A percentile compares a stretch with the other conserved stretches of the same genome.
Evolutionary conservation across 139 green algal genomes (phyloP).

Genomic region (Haematococcus lacustris): DNA sequence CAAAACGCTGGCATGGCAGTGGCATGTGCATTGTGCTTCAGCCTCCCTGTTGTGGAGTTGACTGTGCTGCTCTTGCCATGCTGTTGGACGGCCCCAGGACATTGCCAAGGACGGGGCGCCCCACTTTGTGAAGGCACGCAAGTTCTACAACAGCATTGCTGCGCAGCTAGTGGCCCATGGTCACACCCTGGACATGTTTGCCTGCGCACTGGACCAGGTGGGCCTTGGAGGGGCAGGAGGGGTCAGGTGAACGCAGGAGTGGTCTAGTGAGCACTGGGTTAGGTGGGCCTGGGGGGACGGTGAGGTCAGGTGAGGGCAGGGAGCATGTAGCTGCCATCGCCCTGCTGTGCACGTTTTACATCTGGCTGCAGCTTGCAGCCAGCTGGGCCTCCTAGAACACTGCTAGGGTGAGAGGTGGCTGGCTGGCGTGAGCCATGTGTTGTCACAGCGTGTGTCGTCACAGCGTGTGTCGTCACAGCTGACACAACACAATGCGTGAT

Average conservation of each 20-base stretch:
- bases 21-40: too few species aligned
- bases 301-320: neutral
- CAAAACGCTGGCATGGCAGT: too few species aligned
- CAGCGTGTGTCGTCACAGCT: too few species aligned
- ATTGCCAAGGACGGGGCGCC: constrained; percentile 83
- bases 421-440: too few species aligned
- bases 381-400: too few species aligned
- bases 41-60: too few species aligned
- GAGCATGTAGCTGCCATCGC: neutral
- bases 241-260: neutral
- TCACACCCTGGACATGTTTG: constrained; percentile 91
- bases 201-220: constrained; percentile 92
- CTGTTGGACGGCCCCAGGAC: constrained; percentile 55
- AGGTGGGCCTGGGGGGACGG: too few species aligned
- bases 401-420: too few species aligned
- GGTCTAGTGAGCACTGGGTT: neutral
- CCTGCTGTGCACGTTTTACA: too few species aligned
- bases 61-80: neutral
- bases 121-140: constrained; percentile 80
- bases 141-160: constrained; percentile 85
- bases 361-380: too few species aligned
- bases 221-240: constrained; percentile 22
- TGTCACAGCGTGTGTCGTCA: too few species aligned
- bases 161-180: constrained; percentile 72
- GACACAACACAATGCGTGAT: too few species aligned